Evolutionary conservation across 1,139 yeast genomes (phyloP), one percentile per base, ranked within the genome.

Genomic region (Zhuliangozyma blackwelliae): DNA sequence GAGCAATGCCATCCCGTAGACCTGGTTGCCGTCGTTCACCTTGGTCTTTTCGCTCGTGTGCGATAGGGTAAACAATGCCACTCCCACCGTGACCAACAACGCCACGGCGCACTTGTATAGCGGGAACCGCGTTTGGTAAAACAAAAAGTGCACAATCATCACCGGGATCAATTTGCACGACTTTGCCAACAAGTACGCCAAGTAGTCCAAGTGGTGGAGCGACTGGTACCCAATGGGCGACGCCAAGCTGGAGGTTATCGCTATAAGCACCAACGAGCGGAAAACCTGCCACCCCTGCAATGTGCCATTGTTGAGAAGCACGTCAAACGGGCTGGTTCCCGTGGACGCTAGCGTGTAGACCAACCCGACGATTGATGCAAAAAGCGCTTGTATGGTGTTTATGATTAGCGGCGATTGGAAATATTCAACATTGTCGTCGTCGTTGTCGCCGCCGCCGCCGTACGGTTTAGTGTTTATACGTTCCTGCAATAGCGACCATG

Each of bases 141-240:
- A 55, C n/a, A 80, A 49, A 43, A 82, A 63, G 52, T 89, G 97
- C 3, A 92, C 83, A 27, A 86, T 58, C 84, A 92, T 82, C 20
- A 90, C 95, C 0, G 99, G 99, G 26, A 92, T 78, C 56, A 92
- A 72, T 54, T 92, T 92, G 57, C 98, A 92, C 35, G 96, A 84
- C 57, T 92, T 92, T 28, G 97, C 96, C 44, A 92, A 71, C 47
- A 92, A 72, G 50, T 78, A 82, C 0, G 95, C 84, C 53, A 92
- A 68, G 55, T 87, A 92, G 55, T 88, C 96, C 31, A 92, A 94
- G 54, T 92, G 88, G 36, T 75, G 70, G 44, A 92, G 66, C 10
- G 96, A 79, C 43, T 80, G 68, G 59, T 85, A 75, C 27, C 95
- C 85, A 48, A 85, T 59, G 3, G 97, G 97, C 1, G 92, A 75